These are phyloP conservation scores for Curvularia spicifera DNA, from an alignment of 2,329 filamentous ascomycete genomes.

Conservation along the genomic window DNA sequence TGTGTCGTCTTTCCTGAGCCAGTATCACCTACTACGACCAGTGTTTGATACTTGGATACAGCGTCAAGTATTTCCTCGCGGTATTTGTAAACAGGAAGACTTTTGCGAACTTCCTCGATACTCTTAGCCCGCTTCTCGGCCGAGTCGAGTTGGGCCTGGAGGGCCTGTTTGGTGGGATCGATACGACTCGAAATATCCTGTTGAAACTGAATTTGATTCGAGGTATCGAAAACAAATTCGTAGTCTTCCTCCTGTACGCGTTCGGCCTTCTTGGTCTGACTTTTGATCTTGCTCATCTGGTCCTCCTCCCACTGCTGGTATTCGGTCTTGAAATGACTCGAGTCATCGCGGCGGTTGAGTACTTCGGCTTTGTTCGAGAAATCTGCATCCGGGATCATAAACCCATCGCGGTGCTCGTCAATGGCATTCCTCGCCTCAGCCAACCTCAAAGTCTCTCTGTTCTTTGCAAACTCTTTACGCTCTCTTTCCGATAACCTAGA, in stretches of 20 bases:
- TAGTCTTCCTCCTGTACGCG: constrained; percentile 82
- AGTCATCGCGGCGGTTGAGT: constrained; percentile 57
- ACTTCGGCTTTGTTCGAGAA: constrained; percentile 94
- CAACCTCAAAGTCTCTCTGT: constrained; percentile 76
- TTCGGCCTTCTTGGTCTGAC: constrained; percentile 64
- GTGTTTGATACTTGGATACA: constrained; percentile 80
- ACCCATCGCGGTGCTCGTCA: constrained; percentile 91
- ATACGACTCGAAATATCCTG: constrained; percentile 71
- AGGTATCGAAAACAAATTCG: constrained; percentile 89
- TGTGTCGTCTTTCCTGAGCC: constrained; percentile 97
- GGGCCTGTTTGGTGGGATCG: constrained; percentile 77
- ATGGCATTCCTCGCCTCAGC: constrained; percentile 86
- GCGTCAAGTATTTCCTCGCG: constrained; percentile 85
- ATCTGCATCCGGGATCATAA: constrained; percentile 83
- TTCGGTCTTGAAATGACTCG: constrained; percentile 57
- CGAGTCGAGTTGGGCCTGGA: constrained; percentile 82
- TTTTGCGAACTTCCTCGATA: constrained; percentile 91
- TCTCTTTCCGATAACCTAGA: constrained; percentile 79
- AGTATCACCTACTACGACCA: constrained; percentile 94
- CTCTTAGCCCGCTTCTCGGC: constrained; percentile 87
- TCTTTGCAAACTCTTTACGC: constrained; percentile 84
- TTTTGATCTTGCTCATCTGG: constrained; percentile 82
- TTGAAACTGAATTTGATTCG: constrained; percentile 77
- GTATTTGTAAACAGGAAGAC: constrained; percentile 76
- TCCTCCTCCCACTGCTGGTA: constrained; percentile 96